These are phyloP conservation scores for Globisporangium uncinulatum DNA, from an alignment of 352 stramenopile genomes.

Conservation along the genomic window DNA sequence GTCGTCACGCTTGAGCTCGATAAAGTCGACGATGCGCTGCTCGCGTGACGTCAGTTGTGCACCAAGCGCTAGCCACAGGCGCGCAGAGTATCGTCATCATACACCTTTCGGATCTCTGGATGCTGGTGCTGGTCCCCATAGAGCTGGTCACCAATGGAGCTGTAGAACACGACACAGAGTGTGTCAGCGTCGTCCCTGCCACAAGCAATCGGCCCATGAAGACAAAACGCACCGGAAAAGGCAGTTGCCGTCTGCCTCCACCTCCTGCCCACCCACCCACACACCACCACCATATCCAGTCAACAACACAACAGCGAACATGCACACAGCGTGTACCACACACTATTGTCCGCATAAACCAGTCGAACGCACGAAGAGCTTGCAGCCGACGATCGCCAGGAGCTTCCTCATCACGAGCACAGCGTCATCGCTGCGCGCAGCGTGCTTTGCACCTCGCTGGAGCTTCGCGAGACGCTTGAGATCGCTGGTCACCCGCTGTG, in stretches of 20 bases:
- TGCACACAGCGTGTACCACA: neutral
- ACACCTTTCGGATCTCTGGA: conserved; percentile 55
- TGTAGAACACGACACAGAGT: conserved; percentile 12
- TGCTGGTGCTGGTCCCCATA: conserved; percentile 69
- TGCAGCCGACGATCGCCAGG: conserved; percentile 51
- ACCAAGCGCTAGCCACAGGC: neutral
- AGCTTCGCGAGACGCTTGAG: neutral
- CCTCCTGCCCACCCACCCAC: conserved; percentile 39
- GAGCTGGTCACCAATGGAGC: conserved; percentile 64
- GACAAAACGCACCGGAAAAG: conserved; percentile 66
- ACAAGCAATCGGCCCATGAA: neutral
- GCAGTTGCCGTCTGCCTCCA: conserved; percentile 79
- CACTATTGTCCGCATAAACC: neutral
- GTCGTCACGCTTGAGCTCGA: conserved; percentile 61
- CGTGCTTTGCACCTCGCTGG: conserved; percentile 12
- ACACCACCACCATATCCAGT: neutral
- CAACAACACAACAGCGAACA: no score
- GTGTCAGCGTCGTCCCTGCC: neutral
- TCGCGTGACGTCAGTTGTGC: neutral
- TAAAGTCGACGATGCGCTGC: conserved; percentile 66
- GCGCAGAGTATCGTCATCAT: no score
- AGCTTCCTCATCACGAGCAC: conserved; percentile 53
- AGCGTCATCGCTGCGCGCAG: conserved; percentile 33
- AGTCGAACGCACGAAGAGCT: conserved; percentile 38
- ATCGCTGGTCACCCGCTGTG: conserved; percentile 5